These are phyloP conservation scores for Poronia punctata DNA, from an alignment of 495 filamentous ascomycete genomes.

Conservation along the genomic window DNA sequence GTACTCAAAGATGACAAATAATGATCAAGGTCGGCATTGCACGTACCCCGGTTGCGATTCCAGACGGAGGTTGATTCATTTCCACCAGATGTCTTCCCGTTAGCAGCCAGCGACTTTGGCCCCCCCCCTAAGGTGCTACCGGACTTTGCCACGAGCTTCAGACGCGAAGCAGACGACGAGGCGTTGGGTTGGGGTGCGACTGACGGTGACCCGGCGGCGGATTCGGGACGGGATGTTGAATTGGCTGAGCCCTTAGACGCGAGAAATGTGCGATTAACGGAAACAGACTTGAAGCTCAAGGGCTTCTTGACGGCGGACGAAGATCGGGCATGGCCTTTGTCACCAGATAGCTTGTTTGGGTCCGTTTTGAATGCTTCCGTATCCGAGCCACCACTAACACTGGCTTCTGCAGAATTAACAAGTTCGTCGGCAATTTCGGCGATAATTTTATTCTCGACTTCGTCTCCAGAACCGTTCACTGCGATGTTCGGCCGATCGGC, in stretches of 20 bases:
- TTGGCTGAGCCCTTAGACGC: conserved; percentile 46
- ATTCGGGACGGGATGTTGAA: conserved; percentile 44
- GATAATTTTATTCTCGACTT: conserved; percentile 44
- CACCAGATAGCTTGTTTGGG: conserved; percentile 40
- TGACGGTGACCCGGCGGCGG: conserved; percentile 28
- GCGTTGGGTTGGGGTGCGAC: conserved; percentile 30
- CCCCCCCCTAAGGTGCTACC: conserved; percentile 41
- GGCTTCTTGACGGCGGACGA: conserved; percentile 72
- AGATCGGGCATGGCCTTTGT: conserved; percentile 57
- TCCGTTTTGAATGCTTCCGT: conserved; percentile 54
- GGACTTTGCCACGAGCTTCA: conserved; percentile 48
- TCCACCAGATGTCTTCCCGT: conserved; percentile 44
- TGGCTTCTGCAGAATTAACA: conserved; percentile 48
- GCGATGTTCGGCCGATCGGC: conserved; percentile 29
- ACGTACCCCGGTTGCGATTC: conserved; percentile 96
- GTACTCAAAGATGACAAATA: conserved; percentile 2
- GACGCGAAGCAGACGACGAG: conserved; percentile 31
- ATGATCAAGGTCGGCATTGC: background rate
- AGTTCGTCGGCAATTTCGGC: conserved; percentile 43
- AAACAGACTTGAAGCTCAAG: conserved; percentile 87
- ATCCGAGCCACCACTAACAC: conserved; percentile 61
- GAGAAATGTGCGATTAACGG: conserved; percentile 83
- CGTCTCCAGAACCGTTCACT: conserved; percentile 42
- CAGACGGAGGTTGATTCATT: conserved; percentile 74
- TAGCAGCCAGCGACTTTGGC: conserved; percentile 41